These are phyloP conservation scores for Pseudopyrenochaeta lycopersici DNA, from an alignment of 2,329 filamentous ascomycete genomes.

Conservation along the genomic window DNA sequence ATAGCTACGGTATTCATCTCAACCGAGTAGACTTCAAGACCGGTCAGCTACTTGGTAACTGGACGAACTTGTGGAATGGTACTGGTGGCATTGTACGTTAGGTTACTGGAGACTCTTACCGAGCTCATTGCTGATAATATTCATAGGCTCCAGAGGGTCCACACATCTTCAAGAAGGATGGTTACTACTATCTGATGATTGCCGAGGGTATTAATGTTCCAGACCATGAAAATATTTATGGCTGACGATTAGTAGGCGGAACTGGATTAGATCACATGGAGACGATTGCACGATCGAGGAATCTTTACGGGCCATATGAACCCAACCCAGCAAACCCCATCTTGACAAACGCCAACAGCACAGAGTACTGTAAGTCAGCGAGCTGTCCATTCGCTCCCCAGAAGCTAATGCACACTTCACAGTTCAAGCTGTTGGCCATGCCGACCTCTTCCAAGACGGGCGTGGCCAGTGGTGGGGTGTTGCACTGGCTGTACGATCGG, in stretches of 20 bases:
- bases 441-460: slow-evolving; percentile 38
- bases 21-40: slow-evolving; percentile 43
- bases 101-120: neutral
- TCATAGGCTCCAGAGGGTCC: slow-evolving; percentile 41
- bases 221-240: neutral
- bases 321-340: slow-evolving; percentile 49
- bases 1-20: slow-evolving; percentile 37
- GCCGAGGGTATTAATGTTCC: slow-evolving; percentile 38
- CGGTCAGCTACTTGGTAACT: slow-evolving; percentile 29
- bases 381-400: neutral
- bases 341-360: slow-evolving; percentile 49
- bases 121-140: neutral
- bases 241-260: slow-evolving; percentile 33
- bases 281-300: slow-evolving; percentile 48
- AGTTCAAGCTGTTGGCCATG: slow-evolving; percentile 40
- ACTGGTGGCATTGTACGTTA: slow-evolving; percentile 35
- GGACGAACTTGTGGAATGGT: slow-evolving; percentile 48
- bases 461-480: slow-evolving; percentile 38
- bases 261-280: slow-evolving; percentile 48
- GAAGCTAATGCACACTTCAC: slow-evolving; percentile 7
- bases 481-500: slow-evolving; percentile 34
- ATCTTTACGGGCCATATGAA: slow-evolving; percentile 50
- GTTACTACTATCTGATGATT: slow-evolving; percentile 46
- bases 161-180: slow-evolving; percentile 49
- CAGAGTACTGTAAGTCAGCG: slow-evolving; percentile 41